Evolutionary conservation across 2,329 filamentous ascomycete species (phyloP).

Genomic region (Cylindrodendrum hubeiense): DNA sequence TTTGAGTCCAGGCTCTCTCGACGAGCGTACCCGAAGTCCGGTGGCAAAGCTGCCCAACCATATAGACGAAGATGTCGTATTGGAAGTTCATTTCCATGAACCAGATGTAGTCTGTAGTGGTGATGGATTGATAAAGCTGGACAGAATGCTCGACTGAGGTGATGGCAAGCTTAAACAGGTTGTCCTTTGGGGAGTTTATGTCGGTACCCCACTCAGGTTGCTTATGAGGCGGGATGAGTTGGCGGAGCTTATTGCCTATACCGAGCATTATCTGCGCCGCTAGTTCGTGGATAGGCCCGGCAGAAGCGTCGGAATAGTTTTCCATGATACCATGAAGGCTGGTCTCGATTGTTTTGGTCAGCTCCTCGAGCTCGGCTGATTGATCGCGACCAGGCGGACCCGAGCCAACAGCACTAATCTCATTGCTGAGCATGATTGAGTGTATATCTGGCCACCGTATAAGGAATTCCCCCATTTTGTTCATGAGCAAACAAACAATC

Average conservation of each 20-base stretch:
- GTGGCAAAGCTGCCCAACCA: constrained; percentile 12
- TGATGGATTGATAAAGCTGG: background rate
- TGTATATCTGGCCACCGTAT: background rate
- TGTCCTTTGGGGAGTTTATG: constrained; percentile 18
- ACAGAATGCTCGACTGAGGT: constrained; percentile 9
- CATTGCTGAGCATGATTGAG: background rate
- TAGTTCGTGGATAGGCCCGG: constrained; percentile 10
- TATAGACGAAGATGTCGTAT: constrained; percentile 11
- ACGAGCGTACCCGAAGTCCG: constrained; percentile 14
- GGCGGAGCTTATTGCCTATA: background rate
- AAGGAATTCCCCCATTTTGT: constrained; percentile 14
- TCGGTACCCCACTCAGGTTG: constrained; percentile 24
- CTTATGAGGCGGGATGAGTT: background rate
- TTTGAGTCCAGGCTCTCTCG: constrained; percentile 9
- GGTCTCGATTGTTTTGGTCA: background rate
- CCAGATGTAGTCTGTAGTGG: constrained; percentile 8
- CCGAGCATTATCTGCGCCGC: constrained; percentile 1
- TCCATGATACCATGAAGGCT: constrained; percentile 10
- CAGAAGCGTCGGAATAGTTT: background rate
- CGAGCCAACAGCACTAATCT: background rate
- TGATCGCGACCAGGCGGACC: background rate
- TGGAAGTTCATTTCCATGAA: constrained; percentile 9
- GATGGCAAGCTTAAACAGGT: constrained; percentile 24
- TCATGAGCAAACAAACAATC: constrained; percentile 23
- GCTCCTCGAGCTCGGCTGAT: background rate